phyloP scores from a whole-genome alignment of 257 asterid genomes.

The Lycium ferocissimum region DNA sequence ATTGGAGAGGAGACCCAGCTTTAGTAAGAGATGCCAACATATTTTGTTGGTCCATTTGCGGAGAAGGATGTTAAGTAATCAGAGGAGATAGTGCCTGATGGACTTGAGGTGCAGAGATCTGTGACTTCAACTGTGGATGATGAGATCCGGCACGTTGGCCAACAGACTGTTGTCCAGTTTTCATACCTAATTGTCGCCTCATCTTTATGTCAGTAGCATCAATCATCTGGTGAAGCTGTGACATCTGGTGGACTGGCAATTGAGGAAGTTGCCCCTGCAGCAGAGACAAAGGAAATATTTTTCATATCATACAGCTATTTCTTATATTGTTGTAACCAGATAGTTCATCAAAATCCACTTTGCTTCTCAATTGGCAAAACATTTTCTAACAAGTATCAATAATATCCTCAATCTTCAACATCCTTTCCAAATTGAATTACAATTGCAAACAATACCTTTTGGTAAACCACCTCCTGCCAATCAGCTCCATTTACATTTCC shows the following conservation, averaged over 20 bases:
- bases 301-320: no score
- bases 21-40: constrained; percentile 53
- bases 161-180: constrained; percentile 59
- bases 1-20: constrained; percentile 73
- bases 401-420: neutral
- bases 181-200: constrained; percentile 67
- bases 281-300: constrained; percentile 36
- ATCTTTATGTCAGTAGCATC: constrained; percentile 52
- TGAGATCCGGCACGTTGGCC: constrained; percentile 64
- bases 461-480: constrained; percentile 92
- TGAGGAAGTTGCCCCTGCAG: constrained; percentile 70
- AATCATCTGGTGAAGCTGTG: no score
- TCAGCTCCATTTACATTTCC: constrained; percentile 74
- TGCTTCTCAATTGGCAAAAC: no score
- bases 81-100: constrained; percentile 74
- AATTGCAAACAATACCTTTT: constrained; percentile 61
- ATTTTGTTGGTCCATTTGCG: constrained; percentile 73
- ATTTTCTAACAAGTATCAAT: no score
- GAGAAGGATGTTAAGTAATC: no score
- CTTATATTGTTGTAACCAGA: no score
- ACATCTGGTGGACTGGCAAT: no score
- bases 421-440: neutral
- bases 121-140: constrained; percentile 63
- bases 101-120: constrained; percentile 64
- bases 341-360: no score